Evolutionary conservation across 768 basidiomycete genomes (phyloP), one percentile per base, ranked within the genome.

Genomic region (Russula sp.): DNA sequence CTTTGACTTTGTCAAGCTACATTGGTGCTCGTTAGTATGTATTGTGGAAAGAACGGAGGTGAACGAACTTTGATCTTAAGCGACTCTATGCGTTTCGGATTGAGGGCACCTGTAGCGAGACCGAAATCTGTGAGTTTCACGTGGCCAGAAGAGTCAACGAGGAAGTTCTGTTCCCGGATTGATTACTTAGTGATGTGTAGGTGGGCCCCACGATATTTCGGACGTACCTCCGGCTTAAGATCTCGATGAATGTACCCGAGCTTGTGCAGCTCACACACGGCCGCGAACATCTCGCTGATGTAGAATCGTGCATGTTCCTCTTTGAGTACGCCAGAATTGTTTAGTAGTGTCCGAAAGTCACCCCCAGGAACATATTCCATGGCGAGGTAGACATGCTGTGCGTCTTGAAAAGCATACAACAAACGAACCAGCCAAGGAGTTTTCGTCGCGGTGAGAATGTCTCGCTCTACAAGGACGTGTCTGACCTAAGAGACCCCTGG

Each of bases 321-420:
- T 72, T 98, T 96, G 61, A 99, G 80, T 2, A 98, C 93, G 35
- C 97, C 97, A 0, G 95, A 94, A 72, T 98, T 99, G 75, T 98
- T 99, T 42, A 99, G 81, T 42, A 99, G 82, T 0, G 97, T 99
- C 18, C 97, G 84, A 78, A 99, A 99, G 72, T 99, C 97, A 52
- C 97, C 97, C 22, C 97, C 97, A 0, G 95, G 94, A 18, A 98
- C 95, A 71, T 97, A 98, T 78, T 98, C 95, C 96, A 98, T 98
- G 1, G 96, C 96, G 49, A 98, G 87, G 71, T 95, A 98, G 18
- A 98, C 93, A 68, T 90, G 80, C 58, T 88, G 80, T 0, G 84
- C 77, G 70, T 99, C 96, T 74, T 99, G 97, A 75, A 99, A 99
- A 2, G 97, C 97, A 70, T 99, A 99, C 5, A 99, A 77, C 8